Evolutionary conservation across 1,284 basidiomycete genomes (phyloP), one percentile per base, ranked within the genome.

Genomic region (Trametes versicolor): DNA sequence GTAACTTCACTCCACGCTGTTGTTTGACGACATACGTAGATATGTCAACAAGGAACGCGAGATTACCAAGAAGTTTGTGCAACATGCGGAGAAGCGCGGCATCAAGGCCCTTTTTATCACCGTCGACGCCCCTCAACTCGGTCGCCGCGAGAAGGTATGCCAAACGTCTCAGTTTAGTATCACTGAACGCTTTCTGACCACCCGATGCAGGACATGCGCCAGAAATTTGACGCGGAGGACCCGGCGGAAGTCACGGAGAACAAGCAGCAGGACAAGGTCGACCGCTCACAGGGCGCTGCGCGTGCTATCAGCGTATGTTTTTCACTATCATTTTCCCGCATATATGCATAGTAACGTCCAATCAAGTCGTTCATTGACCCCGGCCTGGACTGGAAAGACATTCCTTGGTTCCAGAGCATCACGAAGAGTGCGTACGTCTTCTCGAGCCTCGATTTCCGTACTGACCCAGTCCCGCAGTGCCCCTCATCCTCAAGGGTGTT

Each of bases 71-170:
- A 88, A 90, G 66, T 88, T 95, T 61, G 92, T 97, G 5, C 87
- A 91, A 68, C 93, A 95, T 70, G 96, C 96, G 2, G 93, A 94
- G 75, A 80, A 86, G 67, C 85, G 94, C 6, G 95, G 95, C 13
- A 86, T 97, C 77, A 96, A 96, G 77, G 92, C 82, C 7, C 80
- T 96, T 12, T 96, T 96, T 78, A 95, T 96, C 75, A 97, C 95
- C 1, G 95, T 97, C 32, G 95, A 98, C 75, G 95, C 96, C 3
- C 96, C 96, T 5, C 95, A 97, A 73, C 87, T 98, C 21, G 96
- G 95, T 57, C 86, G 95, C 27, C 86, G 95, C 63, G 95, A 96
- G 77, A 94, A 95, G 82, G 89, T 85, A 13, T 12, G 13, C 19
- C 15, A 15, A 5, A 1, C 1, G 10, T 32, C 9, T 2, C 12